Evolutionary conservation across 257 asterid species (phyloP), one percentile per base, ranked within the genome.

Genomic region (Jacaranda mimosifolia): DNA sequence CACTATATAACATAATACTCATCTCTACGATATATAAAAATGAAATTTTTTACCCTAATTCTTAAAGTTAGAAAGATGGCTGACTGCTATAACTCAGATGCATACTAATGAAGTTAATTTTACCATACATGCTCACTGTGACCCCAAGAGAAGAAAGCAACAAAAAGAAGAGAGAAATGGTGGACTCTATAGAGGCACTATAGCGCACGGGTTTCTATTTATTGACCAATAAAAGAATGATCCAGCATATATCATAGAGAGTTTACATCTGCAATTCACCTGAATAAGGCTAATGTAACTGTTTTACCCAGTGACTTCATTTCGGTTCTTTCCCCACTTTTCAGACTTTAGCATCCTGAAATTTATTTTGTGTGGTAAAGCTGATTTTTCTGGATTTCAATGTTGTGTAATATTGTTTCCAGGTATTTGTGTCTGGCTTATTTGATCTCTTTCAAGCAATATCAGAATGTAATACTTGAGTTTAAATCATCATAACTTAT

Each of bases 41-140:
- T 9, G 3, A 13, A 32, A 53, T 21, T 52, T 40, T 42, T 14
- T 48, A 14, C 38, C 45, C 19, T 45, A 56, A 45, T 35, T 60
- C 53, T 68, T 46, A 38, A 69, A 52, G 53, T 60, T 59, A 18
- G 55, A 62, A 53, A 71, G 68, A 42, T 62, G 9, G 51, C 21
- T 18, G 36, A 68, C 56, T 51, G 1, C 32, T 26, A 26, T 26
- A 26, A 26, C 32, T 26, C 32, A 26, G 32, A 75, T 58, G 52
- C 75, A 32, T 71, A 52, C 62, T 42, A 72, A 52, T n/a, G 55
- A 55, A 42, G 62, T 39, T 72, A 52, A 78, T 39, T 53, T 52
- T 18, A 39, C 48, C 42, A 32, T 65, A 13, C 36, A 52, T 75
- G 40, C 42, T 36, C 55, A 17, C n/a, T 48, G 26, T 63, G 52